Conservation (phyloP, 805 yeast genomes). For the Myxozyma neotropica region DNA sequence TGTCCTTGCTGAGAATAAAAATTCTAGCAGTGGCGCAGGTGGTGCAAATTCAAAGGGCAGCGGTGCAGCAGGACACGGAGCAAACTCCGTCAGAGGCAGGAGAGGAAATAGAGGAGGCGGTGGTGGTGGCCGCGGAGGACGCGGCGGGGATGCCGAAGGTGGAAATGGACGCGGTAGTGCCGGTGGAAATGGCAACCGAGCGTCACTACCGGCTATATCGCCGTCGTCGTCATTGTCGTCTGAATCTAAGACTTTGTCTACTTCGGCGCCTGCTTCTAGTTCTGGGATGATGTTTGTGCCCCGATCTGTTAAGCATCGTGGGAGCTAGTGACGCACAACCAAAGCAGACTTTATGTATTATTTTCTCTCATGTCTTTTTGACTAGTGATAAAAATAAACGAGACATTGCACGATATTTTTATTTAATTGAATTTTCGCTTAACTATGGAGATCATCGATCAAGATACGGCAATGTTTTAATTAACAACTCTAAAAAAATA, state of each 20-base stretch:
- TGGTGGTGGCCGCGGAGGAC: constrained; percentile 5
- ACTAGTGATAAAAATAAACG: not conserved
- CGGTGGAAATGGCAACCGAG: too few relatives aligned
- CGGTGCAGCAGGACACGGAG: too few relatives aligned
- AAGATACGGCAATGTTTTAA: too few relatives aligned
- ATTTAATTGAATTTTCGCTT: too few relatives aligned
- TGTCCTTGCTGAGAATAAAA: constrained; percentile 45
- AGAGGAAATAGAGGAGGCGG: constrained; percentile 16
- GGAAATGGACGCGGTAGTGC: not conserved
- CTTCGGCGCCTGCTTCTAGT: not conserved
- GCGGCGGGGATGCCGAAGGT: not conserved
- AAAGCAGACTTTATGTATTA: not conserved
- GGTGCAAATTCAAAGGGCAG: too few relatives aligned
- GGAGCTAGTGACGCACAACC: not conserved
- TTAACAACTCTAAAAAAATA: not conserved
- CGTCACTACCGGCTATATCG: too few relatives aligned
- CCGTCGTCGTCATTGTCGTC: too few relatives aligned
- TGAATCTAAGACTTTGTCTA: too few relatives aligned
- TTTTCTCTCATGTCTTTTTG: not conserved
- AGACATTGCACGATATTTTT: too few relatives aligned
- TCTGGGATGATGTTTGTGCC: not conserved
- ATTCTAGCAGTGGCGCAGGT: not conserved
- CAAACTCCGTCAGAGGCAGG: too few relatives aligned
- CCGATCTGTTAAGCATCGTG: not conserved
- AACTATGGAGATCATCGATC: too few relatives aligned